phyloP scores from a whole-genome alignment of 768 basidiomycete genomes.

The Russula brevipes region DNA sequence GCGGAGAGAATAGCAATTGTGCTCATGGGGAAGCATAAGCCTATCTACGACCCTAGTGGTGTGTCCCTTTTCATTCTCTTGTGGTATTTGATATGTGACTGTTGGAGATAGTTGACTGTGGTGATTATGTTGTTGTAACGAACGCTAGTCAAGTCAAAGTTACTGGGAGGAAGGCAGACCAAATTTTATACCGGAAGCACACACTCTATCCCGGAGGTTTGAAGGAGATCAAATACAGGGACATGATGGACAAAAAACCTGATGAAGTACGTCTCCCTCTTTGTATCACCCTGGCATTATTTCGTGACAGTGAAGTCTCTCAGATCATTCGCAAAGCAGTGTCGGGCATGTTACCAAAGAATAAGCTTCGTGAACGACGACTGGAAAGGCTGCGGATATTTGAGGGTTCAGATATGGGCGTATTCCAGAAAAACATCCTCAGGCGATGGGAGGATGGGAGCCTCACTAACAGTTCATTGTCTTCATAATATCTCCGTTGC shows the following conservation, averaged over 20 bases:
- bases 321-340: constrained; percentile 96
- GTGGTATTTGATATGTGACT: background rate
- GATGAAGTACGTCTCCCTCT: constrained; percentile 64
- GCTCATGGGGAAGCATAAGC: constrained; percentile 99
- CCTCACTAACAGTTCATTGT: constrained; percentile 31
- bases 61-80: constrained; percentile 27
- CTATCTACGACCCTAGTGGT: constrained; percentile 92
- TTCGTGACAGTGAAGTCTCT: background rate
- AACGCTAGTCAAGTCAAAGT: constrained; percentile 80
- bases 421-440: constrained; percentile 69
- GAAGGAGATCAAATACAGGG: constrained; percentile 82
- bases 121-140: constrained; percentile 96
- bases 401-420: constrained; percentile 70
- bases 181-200: constrained; percentile 84
- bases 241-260: constrained; percentile 79
- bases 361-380: constrained; percentile 86
- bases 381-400: constrained; percentile 88
- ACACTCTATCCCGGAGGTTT: constrained; percentile 91
- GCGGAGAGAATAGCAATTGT: constrained; percentile 92
- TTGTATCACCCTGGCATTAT: background rate
- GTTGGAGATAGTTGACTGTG: constrained; percentile 72
- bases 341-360: constrained; percentile 98
- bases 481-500: background rate
- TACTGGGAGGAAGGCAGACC: constrained; percentile 84
- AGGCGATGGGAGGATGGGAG: constrained; percentile 83